phyloP scores from a whole-genome alignment of 352 stramenopile genomes.

The Phytophthora boehmeriae region DNA sequence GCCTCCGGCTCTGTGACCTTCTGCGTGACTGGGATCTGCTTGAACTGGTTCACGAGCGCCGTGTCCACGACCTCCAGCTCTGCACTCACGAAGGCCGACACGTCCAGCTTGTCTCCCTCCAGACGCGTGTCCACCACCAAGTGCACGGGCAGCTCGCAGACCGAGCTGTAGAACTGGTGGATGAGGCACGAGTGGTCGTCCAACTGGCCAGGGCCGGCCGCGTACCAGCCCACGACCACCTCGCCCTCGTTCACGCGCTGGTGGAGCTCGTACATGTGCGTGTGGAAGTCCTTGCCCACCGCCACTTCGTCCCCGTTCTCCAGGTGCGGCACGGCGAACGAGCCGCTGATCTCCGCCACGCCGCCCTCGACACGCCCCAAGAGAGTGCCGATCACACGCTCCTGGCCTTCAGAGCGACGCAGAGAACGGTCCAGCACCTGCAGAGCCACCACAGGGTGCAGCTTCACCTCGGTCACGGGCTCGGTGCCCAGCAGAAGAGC shows the following conservation, averaged over 20 bases:
- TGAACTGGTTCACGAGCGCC: slow-evolving; percentile 93
- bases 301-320: slow-evolving; percentile 96
- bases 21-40: slow-evolving; percentile 92
- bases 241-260: slow-evolving; percentile 94
- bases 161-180: slow-evolving; percentile 97
- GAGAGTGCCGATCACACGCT: slow-evolving; percentile 97
- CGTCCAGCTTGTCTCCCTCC: slow-evolving; percentile 73
- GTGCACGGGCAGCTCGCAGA: slow-evolving; percentile 94
- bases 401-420: slow-evolving; percentile 92
- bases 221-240: slow-evolving; percentile 98
- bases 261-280: slow-evolving; percentile 97
- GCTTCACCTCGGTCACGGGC: slow-evolving; percentile 80
- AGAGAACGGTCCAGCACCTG: slow-evolving; percentile 97
- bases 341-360: slow-evolving; percentile 94
- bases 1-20: slow-evolving; percentile 93
- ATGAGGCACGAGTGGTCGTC: slow-evolving; percentile 97
- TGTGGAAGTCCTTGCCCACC: slow-evolving; percentile 98
- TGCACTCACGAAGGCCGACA: slow-evolving; percentile 92
- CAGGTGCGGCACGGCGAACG: slow-evolving; percentile 96
- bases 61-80: slow-evolving; percentile 91
- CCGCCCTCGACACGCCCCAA: slow-evolving; percentile 90
- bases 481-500: slow-evolving; percentile 79
- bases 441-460: slow-evolving; percentile 97
- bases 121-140: slow-evolving; percentile 95
- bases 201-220: slow-evolving; percentile 75